Conservation (phyloP, 345 rosid genomes). For the Linum lewisii region DNA sequence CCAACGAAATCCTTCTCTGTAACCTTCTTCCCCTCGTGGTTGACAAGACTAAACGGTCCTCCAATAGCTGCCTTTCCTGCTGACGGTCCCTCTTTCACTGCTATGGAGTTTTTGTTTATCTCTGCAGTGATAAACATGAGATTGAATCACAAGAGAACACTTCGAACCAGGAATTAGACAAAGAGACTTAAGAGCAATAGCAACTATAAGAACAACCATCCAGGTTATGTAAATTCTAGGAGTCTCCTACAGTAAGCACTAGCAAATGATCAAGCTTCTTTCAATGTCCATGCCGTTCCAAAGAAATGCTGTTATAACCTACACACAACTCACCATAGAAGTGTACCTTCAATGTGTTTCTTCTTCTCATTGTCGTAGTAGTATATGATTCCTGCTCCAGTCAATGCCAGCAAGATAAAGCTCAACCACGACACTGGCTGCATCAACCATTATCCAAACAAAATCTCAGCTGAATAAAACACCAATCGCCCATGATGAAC, state of each 20-base stretch:
- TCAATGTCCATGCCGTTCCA: not conserved
- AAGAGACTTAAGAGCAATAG: not conserved
- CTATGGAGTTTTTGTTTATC: conserved; percentile 53
- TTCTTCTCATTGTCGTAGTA: conserved; percentile 76
- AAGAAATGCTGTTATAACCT: not conserved
- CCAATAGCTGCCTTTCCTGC: conserved; percentile 93
- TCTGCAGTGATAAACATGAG: conserved; percentile 29
- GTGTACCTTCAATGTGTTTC: conserved; percentile 88
- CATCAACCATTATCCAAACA: not conserved
- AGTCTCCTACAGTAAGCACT: too few species aligned
- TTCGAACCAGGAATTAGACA: not conserved
- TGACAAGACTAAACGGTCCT: conserved; percentile 77
- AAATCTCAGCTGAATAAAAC: not conserved
- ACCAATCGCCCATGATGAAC: not conserved
- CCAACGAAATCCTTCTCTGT: conserved; percentile 81
- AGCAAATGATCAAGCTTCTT: not conserved
- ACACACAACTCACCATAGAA: conserved; percentile 72
- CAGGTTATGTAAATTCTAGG: not conserved
- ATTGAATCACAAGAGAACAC: not conserved
- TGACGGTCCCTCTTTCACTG: conserved; percentile 91
- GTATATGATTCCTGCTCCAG: conserved; percentile 68
- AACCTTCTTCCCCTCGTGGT: conserved; percentile 71
- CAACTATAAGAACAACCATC: not conserved
- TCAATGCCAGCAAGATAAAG: conserved; percentile 57
- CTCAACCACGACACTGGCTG: conserved; percentile 98